These are phyloP conservation scores for Trypanosoma cruzi DNA, from an alignment of 208 protist species.

Conservation along the genomic window DNA sequence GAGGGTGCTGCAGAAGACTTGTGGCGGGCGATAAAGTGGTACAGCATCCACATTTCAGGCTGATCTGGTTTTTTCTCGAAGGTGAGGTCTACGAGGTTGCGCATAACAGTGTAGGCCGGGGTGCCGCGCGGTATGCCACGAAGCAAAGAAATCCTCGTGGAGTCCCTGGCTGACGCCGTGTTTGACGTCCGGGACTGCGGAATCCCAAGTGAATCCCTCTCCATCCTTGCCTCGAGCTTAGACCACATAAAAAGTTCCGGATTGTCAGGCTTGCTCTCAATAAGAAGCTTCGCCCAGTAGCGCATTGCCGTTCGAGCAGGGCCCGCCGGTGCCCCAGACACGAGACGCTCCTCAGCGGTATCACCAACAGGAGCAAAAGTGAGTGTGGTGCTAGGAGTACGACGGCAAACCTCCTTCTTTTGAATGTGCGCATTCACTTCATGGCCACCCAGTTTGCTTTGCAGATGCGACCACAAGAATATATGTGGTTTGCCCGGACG, in stretches of 20 bases:
- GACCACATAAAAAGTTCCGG: constrained; percentile 64
- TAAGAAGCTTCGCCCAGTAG: constrained; percentile 41
- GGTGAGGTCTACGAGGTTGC: constrained; percentile 41
- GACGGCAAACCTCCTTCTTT: not conserved
- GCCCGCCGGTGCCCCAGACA: constrained; percentile 35
- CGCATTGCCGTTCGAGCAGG: constrained; percentile 28
- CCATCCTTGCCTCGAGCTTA: constrained; percentile 47
- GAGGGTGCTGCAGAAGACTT: constrained; percentile 41
- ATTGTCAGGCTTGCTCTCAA: constrained; percentile 55
- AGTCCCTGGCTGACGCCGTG: constrained; percentile 40
- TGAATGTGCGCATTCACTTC: not conserved
- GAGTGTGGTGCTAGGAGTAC: not conserved
- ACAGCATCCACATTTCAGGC: constrained; percentile 70
- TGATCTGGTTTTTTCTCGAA: constrained; percentile 65
- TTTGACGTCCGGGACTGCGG: constrained; percentile 17
- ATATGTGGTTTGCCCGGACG: constrained; percentile 3
- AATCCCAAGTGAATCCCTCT: constrained; percentile 40
- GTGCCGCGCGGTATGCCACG: constrained; percentile 43
- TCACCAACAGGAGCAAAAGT: constrained; percentile 37
- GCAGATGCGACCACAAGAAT: constrained; percentile 7
- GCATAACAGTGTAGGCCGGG: constrained; percentile 48
- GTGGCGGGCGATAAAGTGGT: constrained; percentile 44
- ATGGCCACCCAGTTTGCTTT: constrained; percentile 5
- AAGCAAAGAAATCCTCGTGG: constrained; percentile 48
- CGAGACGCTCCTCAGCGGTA: constrained; percentile 58